Percentiles rank a stretch among this genome's conserved stretches.
These are phyloP conservation scores for Globisporangium acanthophoron DNA, from an alignment of 352 stramenopile species.

Conservation along the genomic window DNA sequence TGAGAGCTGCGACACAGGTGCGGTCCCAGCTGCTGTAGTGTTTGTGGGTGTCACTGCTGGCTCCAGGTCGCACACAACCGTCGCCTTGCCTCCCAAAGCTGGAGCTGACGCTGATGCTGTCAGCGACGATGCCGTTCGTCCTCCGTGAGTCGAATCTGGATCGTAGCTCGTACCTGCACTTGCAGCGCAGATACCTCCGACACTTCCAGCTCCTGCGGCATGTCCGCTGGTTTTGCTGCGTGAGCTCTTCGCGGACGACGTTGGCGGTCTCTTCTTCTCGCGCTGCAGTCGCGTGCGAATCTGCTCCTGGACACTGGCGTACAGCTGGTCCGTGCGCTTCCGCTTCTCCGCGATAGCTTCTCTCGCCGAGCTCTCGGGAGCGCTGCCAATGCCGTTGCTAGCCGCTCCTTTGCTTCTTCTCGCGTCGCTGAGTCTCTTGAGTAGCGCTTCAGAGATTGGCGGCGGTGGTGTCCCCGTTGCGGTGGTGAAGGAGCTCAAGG, in stretches of 20 bases:
- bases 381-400: neutral
- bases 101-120: constrained; percentile 2
- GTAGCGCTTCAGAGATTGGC: constrained; percentile 14
- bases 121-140: neutral
- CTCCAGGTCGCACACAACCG: neutral
- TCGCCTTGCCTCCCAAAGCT: neutral
- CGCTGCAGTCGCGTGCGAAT: constrained; percentile 14
- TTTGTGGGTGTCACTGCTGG: neutral
- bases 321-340: constrained; percentile 11
- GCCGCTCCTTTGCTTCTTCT: constrained; percentile 3
- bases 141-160: neutral
- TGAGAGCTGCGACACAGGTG: neutral
- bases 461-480: neutral
- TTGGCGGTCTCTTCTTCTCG: constrained; percentile 5
- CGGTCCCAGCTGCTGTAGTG: neutral
- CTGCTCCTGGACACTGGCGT: constrained; percentile 18
- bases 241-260: neutral
- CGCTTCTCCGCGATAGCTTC: constrained; percentile 8
- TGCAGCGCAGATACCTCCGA: neutral
- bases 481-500: constrained; percentile 25
- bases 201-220: neutral
- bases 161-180: neutral
- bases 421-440: constrained; percentile 2
- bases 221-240: neutral
- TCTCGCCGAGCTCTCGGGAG: neutral